Evolutionary conservation across 2,329 filamentous ascomycete genomes (phyloP), one percentile per base, ranked within the genome.

Genomic region (Verticillium tricorpus): DNA sequence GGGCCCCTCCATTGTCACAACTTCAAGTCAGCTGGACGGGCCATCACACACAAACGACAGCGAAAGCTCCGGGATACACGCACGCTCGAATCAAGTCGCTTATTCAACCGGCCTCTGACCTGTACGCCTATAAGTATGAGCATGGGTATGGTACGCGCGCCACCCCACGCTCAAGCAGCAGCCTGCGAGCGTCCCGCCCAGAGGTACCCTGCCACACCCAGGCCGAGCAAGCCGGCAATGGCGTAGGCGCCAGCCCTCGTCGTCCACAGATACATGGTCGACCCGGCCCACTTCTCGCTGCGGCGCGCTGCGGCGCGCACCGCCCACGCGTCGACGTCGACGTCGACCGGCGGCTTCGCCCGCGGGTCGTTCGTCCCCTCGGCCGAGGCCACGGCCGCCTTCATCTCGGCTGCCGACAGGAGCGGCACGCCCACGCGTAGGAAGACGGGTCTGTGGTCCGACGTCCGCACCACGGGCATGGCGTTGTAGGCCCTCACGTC

Each of bases 361-460:
- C 82, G 74, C 2, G 81, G 81, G 61, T 84, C 80, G 2, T 55
- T 61, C 2, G 59, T 54, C 22, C 8, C 34, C 11, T 14, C 54
- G 15, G 32, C 34, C 19, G 35, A 17, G 1, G 45, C 45, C n/a
- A 65, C 62, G 15, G 75, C 70, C 3, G 78, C 76, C 4, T 68
- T 64, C 40, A 85, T 72, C 54, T 76, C 74, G 11, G 72, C 69
- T 2, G 74, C 73, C 12, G 73, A 68, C 57, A 86, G 67, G 6
- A 92, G 76, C 1, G 91, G 89, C 17, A 97, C 82, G 0, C 80
- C 78, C 8, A 88, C 80, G 4, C 89, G 85, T 28, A 97, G 79
- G 57, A 87, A 90, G 2, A 98, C 95, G 7, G 93, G 85, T 34
- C 92, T 86, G 76, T 99, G 95, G 73, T 99, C 95, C 60, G 91